phyloP scores from a whole-genome alignment of 2,329 filamentous ascomycete genomes.

The Colletotrichum sp. region DNA sequence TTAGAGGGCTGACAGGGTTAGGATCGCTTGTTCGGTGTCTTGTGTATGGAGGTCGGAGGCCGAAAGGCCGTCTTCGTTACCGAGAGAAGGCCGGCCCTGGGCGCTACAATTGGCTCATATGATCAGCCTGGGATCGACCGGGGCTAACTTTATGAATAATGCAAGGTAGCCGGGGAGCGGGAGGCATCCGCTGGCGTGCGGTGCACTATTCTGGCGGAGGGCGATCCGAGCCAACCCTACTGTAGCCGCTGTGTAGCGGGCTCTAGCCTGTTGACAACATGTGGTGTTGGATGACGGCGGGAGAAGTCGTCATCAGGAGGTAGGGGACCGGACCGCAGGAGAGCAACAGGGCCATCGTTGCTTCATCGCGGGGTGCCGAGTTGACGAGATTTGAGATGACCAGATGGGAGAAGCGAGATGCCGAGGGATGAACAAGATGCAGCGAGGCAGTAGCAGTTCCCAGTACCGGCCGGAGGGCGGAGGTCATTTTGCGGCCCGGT shows the following conservation, averaged over 20 bases:
- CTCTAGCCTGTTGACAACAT: background rate
- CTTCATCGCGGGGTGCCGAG: background rate
- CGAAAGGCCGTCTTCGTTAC: conserved; percentile 19
- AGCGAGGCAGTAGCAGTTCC: background rate
- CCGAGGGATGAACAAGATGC: background rate
- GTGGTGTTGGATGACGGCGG: background rate
- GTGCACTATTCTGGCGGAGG: conserved; percentile 3
- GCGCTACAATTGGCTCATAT: background rate
- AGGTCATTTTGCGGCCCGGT: background rate
- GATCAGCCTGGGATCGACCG: background rate
- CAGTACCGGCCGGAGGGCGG: background rate
- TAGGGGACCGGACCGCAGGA: background rate
- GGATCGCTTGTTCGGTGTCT: background rate
- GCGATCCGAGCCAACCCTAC: conserved; percentile 15
- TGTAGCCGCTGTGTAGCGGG: background rate
- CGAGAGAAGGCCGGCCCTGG: background rate
- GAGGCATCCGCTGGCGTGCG: conserved; percentile 3
- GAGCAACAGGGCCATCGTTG: background rate
- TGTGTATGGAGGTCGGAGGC: conserved; percentile 9
- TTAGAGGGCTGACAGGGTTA: background rate
- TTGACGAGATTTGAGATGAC: background rate
- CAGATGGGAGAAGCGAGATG: background rate
- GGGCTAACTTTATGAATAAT: conserved; percentile 13
- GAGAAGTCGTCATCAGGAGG: background rate
- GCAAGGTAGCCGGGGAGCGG: background rate